Evolutionary conservation across 129 eudicot species (phyloP).

Genomic region (Heracleum sosnowskyi): DNA sequence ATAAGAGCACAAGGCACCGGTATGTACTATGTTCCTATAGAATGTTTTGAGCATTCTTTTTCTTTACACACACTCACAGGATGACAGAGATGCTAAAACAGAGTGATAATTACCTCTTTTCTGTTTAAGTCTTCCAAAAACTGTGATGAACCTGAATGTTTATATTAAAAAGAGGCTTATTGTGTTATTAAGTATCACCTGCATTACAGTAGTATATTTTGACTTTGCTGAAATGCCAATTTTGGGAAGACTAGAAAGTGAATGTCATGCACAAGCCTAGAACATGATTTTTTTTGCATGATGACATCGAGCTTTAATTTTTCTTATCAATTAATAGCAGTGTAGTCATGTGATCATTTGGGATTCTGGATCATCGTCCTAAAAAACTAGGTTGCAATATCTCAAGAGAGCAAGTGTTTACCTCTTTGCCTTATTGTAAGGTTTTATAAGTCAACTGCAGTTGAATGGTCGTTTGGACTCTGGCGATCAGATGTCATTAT

Average conservation of each 20-base stretch:
- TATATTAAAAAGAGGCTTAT: not conserved
- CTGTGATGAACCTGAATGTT: not conserved
- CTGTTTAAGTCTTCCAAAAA: not conserved
- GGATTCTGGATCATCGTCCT: no score
- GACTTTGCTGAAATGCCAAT: no score
- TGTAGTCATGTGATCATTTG: no score
- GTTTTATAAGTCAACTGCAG: not conserved
- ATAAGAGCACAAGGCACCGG: constrained; percentile 24
- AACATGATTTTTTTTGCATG: no score
- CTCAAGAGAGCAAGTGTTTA: not conserved
- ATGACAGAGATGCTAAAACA: not conserved
- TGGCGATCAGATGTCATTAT: not conserved
- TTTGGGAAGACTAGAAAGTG: no score
- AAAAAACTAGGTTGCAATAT: no score
- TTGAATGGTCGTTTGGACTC: not conserved
- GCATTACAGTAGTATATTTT: no score
- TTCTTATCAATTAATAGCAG: no score
- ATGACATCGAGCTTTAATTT: no score
- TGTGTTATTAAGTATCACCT: no score
- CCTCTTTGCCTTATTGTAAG: not conserved
- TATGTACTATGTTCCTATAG: constrained; percentile 2
- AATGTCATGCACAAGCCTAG: no score
- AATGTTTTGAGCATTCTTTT: not conserved
- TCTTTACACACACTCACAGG: not conserved
- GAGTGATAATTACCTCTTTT: not conserved